Evolutionary conservation across 345 rosid species (phyloP).

Genomic region (Eucalyptus melliodora): DNA sequence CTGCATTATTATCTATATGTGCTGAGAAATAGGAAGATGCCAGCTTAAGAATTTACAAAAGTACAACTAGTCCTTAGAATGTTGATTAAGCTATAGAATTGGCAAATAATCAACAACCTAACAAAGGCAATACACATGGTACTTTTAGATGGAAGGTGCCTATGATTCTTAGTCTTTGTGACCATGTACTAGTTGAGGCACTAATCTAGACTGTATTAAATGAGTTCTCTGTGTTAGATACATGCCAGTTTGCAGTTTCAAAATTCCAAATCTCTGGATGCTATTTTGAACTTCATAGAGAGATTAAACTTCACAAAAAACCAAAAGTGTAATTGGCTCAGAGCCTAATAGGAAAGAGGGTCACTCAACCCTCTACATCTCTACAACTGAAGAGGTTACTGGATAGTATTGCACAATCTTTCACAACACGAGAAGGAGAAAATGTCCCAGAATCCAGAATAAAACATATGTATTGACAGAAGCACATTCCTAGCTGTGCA

Average conservation of each 20-base stretch:
- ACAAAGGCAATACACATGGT: neutral
- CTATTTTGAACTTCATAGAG: neutral
- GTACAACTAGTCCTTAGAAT: neutral
- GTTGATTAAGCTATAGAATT: neutral
- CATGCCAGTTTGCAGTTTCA: neutral
- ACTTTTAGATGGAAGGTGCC: neutral
- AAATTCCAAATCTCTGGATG: neutral
- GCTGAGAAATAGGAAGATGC: neutral
- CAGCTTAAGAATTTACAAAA: neutral
- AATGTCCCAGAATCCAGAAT: neutral
- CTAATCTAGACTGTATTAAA: neutral
- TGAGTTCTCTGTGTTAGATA: neutral
- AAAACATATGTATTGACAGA: neutral
- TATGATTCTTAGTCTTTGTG: neutral
- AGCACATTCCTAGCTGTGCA: neutral
- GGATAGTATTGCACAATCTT: neutral
- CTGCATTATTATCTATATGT: slow-evolving; percentile 20
- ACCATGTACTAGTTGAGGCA: neutral
- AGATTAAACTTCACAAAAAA: neutral
- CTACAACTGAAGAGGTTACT: neutral
- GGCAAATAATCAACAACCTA: neutral
- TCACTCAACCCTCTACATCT: neutral
- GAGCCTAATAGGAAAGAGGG: neutral
- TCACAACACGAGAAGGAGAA: neutral
- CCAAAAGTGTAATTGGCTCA: neutral